Evolutionary conservation across 169 alveolate species (phyloP).

Genomic region (Plasmodium adleri): DNA sequence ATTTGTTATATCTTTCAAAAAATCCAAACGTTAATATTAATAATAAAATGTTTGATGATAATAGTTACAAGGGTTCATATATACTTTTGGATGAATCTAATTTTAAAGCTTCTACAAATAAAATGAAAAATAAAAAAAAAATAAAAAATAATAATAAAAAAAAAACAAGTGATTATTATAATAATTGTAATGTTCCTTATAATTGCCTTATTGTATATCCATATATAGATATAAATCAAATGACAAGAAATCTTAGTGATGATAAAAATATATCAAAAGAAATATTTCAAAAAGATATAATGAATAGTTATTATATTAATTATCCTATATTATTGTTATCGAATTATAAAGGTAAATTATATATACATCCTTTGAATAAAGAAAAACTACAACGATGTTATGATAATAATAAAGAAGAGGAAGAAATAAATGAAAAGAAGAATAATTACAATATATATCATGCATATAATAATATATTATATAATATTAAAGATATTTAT

Average conservation of each 20-base stretch:
- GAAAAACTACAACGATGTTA: not conserved
- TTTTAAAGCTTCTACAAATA: not conserved
- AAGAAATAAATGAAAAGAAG: no score
- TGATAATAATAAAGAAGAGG: not conserved
- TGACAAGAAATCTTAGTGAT: not conserved
- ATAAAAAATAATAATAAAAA: not conserved
- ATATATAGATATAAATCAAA: constrained; percentile 6
- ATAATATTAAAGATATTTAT: not conserved
- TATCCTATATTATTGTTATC: constrained; percentile 32
- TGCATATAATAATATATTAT: not conserved
- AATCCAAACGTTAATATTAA: not conserved
- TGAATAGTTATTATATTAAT: not conserved
- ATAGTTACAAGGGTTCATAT: constrained; percentile 16
- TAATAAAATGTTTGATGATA: not conserved
- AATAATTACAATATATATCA: no score
- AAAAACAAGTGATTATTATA: not conserved
- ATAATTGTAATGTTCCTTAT: not conserved
- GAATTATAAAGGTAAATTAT: constrained; percentile 46
- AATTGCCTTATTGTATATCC: constrained; percentile 41
- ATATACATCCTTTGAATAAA: constrained; percentile 16
- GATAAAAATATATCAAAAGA: not conserved
- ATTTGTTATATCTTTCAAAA: constrained; percentile 11
- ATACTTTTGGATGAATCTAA: constrained; percentile 1
- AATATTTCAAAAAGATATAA: constrained; percentile 2
- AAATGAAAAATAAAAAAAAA: not conserved